Conservation (phyloP, 352 stramenopile genomes). For the Pythium insidiosum region DNA sequence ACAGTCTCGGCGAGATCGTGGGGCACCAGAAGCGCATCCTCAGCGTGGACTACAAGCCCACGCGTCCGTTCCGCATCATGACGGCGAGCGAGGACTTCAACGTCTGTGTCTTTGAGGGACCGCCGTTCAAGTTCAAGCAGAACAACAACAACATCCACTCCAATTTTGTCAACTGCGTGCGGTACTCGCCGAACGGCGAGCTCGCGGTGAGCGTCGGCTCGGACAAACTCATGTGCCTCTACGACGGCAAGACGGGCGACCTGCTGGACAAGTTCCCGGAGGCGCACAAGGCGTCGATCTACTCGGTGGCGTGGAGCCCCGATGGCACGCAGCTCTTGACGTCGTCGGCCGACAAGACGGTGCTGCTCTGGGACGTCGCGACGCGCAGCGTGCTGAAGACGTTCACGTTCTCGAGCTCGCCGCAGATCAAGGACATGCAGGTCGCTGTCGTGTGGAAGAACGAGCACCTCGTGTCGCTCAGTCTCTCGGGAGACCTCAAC, state of each 20-base stretch:
- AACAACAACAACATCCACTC: conserved; percentile 90
- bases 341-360: conserved; percentile 94
- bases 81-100: conserved; percentile 95
- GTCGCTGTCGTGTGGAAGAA: conserved; percentile 59
- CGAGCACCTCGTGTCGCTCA: conserved; percentile 78
- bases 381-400: conserved; percentile 63
- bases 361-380: conserved; percentile 88
- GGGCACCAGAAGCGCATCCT: conserved; percentile 92
- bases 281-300: conserved; percentile 91
- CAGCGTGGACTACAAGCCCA: conserved; percentile 90
- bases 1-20: conserved; percentile 91
- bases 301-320: conserved; percentile 90
- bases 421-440: conserved; percentile 82
- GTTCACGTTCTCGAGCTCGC: conserved; percentile 70
- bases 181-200: conserved; percentile 90
- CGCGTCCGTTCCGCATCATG: conserved; percentile 92
- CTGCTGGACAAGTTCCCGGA: conserved; percentile 74
- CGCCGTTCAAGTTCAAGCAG: conserved; percentile 94
- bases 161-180: conserved; percentile 95
- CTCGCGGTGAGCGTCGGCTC: conserved; percentile 89
- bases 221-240: conserved; percentile 94
- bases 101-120: conserved; percentile 92
- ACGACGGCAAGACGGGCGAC: conserved; percentile 90
- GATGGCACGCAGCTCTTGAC: conserved; percentile 90
- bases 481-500: conserved; percentile 81